Evolutionary conservation across 495 filamentous ascomycete species (phyloP).

Genomic region (Chaetomium tenue): DNA sequence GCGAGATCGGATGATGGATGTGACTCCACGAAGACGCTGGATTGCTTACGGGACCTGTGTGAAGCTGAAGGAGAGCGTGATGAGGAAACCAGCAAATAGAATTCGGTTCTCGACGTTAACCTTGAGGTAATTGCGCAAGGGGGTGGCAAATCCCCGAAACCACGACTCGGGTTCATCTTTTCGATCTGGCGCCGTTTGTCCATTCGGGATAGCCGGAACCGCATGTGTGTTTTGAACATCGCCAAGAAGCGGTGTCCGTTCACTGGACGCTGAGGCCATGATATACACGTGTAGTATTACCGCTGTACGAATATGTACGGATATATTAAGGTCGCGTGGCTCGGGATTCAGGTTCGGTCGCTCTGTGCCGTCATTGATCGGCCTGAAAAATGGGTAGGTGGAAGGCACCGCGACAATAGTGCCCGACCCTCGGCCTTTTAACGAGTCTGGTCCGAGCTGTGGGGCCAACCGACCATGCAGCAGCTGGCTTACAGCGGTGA

Average conservation of each 20-base stretch:
- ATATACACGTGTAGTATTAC: neutral
- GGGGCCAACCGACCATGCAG: too few species aligned
- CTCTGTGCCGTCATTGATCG: too few species aligned
- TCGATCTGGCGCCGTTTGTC: neutral
- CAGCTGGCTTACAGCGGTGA: too few species aligned
- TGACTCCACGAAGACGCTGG: too few species aligned
- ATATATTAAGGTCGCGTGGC: neutral
- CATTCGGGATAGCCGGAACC: neutral
- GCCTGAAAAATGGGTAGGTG: too few species aligned
- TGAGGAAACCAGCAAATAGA: conserved; percentile 53
- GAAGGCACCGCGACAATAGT: too few species aligned
- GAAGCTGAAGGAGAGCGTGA: conserved; percentile 56
- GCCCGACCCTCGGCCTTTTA: too few species aligned
- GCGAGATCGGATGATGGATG: too few species aligned
- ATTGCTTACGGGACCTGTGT: conserved; percentile 55
- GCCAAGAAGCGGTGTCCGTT: conserved; percentile 14
- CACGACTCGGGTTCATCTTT: neutral
- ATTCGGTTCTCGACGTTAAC: conserved; percentile 43
- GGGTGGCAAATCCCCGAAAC: neutral
- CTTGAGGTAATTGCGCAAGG: neutral
- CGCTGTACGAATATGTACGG: neutral
- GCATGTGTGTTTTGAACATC: neutral
- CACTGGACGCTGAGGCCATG: neutral
- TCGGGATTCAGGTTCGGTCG: too few species aligned
- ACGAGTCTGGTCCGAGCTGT: too few species aligned